Evolutionary conservation across 2,329 filamentous ascomycete species (phyloP).

Genomic region (Phialophora macrospora): DNA sequence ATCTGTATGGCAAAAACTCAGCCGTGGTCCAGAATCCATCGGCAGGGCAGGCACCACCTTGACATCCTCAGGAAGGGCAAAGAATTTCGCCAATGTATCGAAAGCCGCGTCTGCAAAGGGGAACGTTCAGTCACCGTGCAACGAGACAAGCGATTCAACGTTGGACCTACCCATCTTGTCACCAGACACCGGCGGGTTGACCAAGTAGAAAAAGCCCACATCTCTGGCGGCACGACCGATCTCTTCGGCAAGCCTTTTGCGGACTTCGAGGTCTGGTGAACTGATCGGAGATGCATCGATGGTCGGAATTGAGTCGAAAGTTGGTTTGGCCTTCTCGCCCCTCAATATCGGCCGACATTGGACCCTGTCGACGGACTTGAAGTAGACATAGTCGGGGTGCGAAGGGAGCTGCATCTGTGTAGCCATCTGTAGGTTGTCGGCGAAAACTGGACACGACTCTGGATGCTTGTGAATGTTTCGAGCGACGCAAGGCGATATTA

Average conservation of each 20-base stretch:
- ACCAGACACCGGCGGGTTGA: constrained; percentile 15
- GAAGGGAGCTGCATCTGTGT: constrained; percentile 31
- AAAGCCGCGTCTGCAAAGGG: constrained; percentile 15
- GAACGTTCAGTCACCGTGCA: constrained; percentile 1
- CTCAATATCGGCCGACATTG: constrained; percentile 16
- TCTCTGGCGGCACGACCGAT: constrained; percentile 55
- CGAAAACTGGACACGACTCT: not conserved
- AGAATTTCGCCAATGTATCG: constrained; percentile 10
- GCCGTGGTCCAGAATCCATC: not conserved
- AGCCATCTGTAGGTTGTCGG: not conserved
- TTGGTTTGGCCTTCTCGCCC: constrained; percentile 12
- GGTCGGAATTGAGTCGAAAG: constrained; percentile 18
- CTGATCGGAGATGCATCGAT: constrained; percentile 34
- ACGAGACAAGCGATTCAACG: not conserved
- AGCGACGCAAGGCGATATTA: no score
- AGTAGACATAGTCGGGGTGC: constrained; percentile 16
- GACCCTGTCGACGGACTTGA: constrained; percentile 17
- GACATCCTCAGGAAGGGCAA: constrained; percentile 11
- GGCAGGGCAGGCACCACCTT: no score
- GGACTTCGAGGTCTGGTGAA: constrained; percentile 44
- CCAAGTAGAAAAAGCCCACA: constrained; percentile 62
- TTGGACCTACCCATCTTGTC: constrained; percentile 19
- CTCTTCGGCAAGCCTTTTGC: constrained; percentile 48
- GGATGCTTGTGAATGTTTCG: not conserved
- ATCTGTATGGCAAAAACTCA: constrained; percentile 13